A percentile compares a stretch with the other conserved stretches of the same genome.
phyloP scores from a whole-genome alignment of 495 filamentous ascomycete species.

The Xylaria nigripes region DNA sequence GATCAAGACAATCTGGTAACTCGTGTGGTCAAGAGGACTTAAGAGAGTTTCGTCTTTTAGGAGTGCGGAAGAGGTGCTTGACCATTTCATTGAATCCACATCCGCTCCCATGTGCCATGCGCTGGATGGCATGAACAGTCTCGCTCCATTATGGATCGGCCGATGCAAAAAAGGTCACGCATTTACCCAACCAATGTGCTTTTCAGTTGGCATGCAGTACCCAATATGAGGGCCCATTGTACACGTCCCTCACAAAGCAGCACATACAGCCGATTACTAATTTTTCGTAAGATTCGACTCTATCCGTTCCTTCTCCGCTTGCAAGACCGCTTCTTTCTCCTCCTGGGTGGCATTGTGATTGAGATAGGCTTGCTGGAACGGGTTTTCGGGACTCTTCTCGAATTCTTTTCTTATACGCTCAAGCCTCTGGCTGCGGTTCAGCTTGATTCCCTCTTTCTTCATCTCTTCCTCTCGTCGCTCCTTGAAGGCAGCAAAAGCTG shows the following conservation, averaged over 20 bases:
- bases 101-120: too few relatives aligned
- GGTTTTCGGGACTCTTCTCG: constrained; percentile 84
- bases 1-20: too few relatives aligned
- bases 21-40: too few relatives aligned
- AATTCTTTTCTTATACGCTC: constrained; percentile 82
- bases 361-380: constrained; percentile 59
- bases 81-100: too few relatives aligned
- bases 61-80: too few relatives aligned
- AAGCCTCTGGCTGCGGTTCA: constrained; percentile 71
- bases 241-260: not conserved
- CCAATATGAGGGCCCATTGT: not conserved
- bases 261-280: not conserved
- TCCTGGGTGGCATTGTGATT: constrained; percentile 73
- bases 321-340: constrained; percentile 59
- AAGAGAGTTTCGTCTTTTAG: too few relatives aligned
- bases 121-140: not conserved
- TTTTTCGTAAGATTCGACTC: constrained; percentile 36
- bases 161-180: too few relatives aligned
- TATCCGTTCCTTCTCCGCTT: constrained; percentile 63
- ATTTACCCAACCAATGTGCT: too few relatives aligned
- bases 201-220: not conserved
- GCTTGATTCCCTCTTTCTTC: constrained; percentile 66
- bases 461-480: constrained; percentile 78
- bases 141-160: not conserved
- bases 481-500: constrained; percentile 81